Conservation (phyloP, 2,329 filamentous ascomycete genomes). For the Xylariaceae sp. region DNA sequence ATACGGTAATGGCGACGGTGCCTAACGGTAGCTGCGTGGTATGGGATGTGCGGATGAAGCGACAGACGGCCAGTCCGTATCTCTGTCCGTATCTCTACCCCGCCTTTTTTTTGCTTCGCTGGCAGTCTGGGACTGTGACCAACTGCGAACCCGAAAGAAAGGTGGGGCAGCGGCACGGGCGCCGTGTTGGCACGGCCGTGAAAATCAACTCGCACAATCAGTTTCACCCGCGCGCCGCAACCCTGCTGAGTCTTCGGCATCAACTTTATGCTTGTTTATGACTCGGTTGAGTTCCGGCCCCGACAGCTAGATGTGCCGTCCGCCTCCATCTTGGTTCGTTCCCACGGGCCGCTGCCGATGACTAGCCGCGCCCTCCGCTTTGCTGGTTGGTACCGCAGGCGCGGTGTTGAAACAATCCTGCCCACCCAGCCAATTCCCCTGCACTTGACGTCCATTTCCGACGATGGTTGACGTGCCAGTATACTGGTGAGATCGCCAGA, state of each 20-base stretch:
- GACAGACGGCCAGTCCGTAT: too few species aligned
- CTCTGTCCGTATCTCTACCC: too few species aligned
- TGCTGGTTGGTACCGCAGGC: constrained; percentile 16
- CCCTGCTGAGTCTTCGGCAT: not conserved
- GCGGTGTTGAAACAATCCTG: constrained; percentile 10
- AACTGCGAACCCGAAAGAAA: too few species aligned
- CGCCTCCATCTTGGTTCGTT: constrained; percentile 17
- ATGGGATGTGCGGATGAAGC: too few species aligned
- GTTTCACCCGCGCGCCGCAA: not conserved
- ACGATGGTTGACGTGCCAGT: not conserved
- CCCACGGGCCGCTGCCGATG: constrained; percentile 21
- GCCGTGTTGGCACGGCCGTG: too few species aligned
- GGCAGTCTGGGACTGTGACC: too few species aligned
- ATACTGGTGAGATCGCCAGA: not conserved
- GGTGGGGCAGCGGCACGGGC: too few species aligned
- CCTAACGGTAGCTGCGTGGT: too few species aligned
- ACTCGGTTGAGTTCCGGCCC: not conserved
- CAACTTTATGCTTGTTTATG: not conserved
- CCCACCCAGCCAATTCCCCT: constrained; percentile 10
- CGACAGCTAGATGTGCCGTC: constrained; percentile 1
- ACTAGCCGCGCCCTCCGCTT: constrained; percentile 17
- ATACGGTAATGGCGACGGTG: too few species aligned
- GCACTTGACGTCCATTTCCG: constrained; percentile 4
- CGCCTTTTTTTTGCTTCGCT: too few species aligned
- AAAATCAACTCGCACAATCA: too few species aligned